A percentile compares a stretch with the other conserved stretches of the same genome.
phyloP scores from a whole-genome alignment of 139 green algal species.

The Parachlorella kessleri region DNA sequence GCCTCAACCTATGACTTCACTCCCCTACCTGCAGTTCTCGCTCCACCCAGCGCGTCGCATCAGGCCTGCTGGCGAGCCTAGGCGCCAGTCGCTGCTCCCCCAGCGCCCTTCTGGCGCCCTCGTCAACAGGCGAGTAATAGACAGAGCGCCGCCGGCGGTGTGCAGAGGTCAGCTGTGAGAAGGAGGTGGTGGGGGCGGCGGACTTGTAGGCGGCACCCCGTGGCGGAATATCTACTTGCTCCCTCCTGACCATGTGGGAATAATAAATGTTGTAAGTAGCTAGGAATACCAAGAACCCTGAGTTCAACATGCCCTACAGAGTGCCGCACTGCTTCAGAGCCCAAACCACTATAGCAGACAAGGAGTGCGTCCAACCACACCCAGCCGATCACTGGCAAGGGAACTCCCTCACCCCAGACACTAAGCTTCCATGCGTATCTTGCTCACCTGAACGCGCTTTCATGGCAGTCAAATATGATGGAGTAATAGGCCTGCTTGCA shows the following conservation, averaged over 20 bases:
- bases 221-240: background rate
- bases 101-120: background rate
- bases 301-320: no score
- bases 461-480: conserved; percentile 28
- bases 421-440: no score
- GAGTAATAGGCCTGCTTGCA: conserved; percentile 25
- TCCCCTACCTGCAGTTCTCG: conserved; percentile 39
- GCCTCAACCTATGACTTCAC: no score
- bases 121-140: background rate
- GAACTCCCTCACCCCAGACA: no score
- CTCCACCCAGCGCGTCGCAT: conserved; percentile 10
- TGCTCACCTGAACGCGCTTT: conserved; percentile 25
- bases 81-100: background rate
- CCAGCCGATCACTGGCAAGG: no score
- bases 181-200: no score
- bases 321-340: no score
- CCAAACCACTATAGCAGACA: no score
- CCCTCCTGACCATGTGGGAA: background rate
- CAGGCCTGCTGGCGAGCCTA: background rate
- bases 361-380: no score
- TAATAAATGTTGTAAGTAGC: no score
- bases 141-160: conserved; percentile 28
- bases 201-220: no score
- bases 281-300: no score
- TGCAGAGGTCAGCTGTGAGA: conserved; percentile 12